These are phyloP conservation scores for Hemerocallis citrina DNA, from an alignment of 106 monocot species.

Conservation along the genomic window DNA sequence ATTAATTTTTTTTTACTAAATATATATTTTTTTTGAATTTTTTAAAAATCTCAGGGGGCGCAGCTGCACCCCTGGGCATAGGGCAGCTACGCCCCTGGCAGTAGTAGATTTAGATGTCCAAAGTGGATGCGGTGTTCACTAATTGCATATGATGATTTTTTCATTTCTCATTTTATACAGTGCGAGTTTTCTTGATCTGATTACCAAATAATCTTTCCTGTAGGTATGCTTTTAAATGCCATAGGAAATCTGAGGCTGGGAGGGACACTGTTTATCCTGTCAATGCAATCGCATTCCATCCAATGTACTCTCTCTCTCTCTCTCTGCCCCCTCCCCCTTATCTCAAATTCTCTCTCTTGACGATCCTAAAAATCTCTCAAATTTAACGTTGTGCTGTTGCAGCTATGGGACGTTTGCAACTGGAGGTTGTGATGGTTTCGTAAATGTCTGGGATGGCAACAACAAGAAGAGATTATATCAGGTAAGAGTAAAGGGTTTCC, in stretches of 20 bases:
- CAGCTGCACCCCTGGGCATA: no score
- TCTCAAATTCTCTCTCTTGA: neutral
- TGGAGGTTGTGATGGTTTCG: constrained; percentile 96
- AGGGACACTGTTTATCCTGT: constrained; percentile 95
- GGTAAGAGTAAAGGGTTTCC: constrained; percentile 50
- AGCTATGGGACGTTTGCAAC: constrained; percentile 99
- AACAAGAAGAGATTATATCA: constrained; percentile 97
- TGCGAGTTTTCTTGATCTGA: neutral
- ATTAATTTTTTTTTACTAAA: neutral
- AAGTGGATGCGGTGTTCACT: neutral
- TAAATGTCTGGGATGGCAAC: constrained; percentile 98
- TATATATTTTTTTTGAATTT: neutral
- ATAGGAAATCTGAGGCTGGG: constrained; percentile 86
- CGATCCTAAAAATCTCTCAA: neutral
- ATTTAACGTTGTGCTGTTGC: neutral
- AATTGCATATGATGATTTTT: neutral
- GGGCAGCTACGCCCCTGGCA: no score
- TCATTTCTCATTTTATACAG: neutral
- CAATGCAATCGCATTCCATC: constrained; percentile 96
- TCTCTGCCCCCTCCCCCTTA: neutral
- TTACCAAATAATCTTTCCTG: constrained; percentile 5
- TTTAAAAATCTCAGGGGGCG: no score
- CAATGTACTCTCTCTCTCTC: constrained; percentile 51
- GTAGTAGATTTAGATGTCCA: constrained; percentile 1
- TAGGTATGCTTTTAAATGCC: constrained; percentile 98